Percentiles rank a stretch among this genome's conserved stretches.
Conservation (phyloP, 169 alveolate species). For the Plasmodium billcollinsi region DNA sequence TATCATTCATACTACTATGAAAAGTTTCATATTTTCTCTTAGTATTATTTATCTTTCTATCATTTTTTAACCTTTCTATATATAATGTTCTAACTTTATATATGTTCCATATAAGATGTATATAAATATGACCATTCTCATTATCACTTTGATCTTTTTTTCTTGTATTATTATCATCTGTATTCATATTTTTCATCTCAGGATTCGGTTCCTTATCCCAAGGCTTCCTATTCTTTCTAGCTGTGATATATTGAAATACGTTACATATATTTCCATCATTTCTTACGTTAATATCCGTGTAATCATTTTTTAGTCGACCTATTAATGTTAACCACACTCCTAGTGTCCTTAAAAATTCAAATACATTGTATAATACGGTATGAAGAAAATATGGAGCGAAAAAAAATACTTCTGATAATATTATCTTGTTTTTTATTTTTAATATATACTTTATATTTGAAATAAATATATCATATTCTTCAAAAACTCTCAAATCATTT, state of each 20-base stretch:
- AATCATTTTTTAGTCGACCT: constrained; percentile 20
- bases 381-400: constrained; percentile 36
- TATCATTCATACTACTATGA: background rate
- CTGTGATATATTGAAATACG: constrained; percentile 66
- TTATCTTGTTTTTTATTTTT: constrained; percentile 51
- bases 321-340: constrained; percentile 45
- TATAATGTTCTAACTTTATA: constrained; percentile 29
- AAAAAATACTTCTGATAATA: constrained; percentile 30
- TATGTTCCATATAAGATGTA: constrained; percentile 56
- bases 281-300: constrained; percentile 17
- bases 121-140: constrained; percentile 7
- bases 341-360: constrained; percentile 40
- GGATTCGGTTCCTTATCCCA: background rate
- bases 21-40: constrained; percentile 24
- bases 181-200: background rate
- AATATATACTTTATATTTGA: constrained; percentile 55
- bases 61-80: constrained; percentile 2
- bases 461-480: constrained; percentile 62
- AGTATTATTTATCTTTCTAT: background rate
- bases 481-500: constrained; percentile 32
- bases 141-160: background rate
- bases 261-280: constrained; percentile 12
- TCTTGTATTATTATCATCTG: background rate
- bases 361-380: constrained; percentile 18
- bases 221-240: constrained; percentile 2